Conservation (phyloP, 2,329 filamentous ascomycete genomes). For the Pseudohalonectria lignicola region DNA sequence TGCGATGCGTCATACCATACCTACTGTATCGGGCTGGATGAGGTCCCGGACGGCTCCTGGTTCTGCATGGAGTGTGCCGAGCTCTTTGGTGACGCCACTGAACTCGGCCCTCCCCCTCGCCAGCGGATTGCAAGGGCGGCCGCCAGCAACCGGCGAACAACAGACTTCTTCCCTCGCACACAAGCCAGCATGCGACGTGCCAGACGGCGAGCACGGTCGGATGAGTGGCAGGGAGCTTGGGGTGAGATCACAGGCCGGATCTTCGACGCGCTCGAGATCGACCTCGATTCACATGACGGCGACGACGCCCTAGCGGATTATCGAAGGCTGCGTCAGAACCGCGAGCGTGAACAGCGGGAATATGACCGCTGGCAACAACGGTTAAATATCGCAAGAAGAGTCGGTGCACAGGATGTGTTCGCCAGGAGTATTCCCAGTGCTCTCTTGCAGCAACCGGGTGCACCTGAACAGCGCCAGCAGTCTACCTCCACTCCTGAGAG, state of each 20-base stretch:
- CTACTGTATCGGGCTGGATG: constrained; percentile 76
- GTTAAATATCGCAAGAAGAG: constrained; percentile 67
- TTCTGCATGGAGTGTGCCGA: constrained; percentile 78
- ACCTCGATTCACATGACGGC: constrained; percentile 80
- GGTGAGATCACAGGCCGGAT: constrained; percentile 49
- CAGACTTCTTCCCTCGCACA: constrained; percentile 39
- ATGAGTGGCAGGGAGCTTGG: constrained; percentile 86
- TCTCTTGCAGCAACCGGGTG: constrained; percentile 45
- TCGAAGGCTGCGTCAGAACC: constrained; percentile 38
- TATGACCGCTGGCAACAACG: constrained; percentile 73
- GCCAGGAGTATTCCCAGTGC: constrained; percentile 44
- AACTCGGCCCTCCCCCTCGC: constrained; percentile 6
- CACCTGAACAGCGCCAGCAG: too few species aligned
- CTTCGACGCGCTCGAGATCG: constrained; percentile 59
- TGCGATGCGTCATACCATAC: constrained; percentile 88
- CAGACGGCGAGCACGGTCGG: constrained; percentile 55
- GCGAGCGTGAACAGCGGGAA: constrained; percentile 43
- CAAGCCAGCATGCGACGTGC: constrained; percentile 45
- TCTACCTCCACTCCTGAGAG: constrained; percentile 42
- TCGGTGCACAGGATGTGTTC: constrained; percentile 66
- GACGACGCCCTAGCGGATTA: constrained; percentile 46
- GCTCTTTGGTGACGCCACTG: constrained; percentile 28
- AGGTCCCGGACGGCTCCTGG: constrained; percentile 70
- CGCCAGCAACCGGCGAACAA: constrained; percentile 7
- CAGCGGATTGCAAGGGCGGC: neutral